phyloP scores from a whole-genome alignment of 2,329 filamentous ascomycete species.

The Colletotrichum sansevieriae region DNA sequence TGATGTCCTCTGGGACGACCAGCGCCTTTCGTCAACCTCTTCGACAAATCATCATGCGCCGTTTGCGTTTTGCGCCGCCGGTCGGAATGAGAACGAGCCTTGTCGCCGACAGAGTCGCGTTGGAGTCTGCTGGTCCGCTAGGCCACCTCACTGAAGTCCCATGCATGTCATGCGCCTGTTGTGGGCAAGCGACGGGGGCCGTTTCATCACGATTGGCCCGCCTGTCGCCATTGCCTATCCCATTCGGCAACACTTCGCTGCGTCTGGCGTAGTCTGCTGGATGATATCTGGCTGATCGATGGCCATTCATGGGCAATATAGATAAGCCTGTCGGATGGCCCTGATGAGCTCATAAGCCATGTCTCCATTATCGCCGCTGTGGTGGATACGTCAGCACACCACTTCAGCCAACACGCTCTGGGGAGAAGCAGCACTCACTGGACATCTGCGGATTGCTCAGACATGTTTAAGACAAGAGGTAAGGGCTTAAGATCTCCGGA shows the following conservation, averaged over 20 bases:
- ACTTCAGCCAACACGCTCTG: neutral
- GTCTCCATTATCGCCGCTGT: conserved; percentile 12
- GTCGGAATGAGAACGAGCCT: no score
- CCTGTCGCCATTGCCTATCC: conserved; percentile 20
- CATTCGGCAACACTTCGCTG: conserved; percentile 2
- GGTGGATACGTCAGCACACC: conserved; percentile 21
- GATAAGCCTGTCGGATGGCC: conserved; percentile 28
- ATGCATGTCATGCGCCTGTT: neutral
- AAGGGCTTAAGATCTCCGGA: neutral
- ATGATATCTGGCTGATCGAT: neutral
- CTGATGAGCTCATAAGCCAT: conserved; percentile 12
- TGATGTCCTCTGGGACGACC: no score
- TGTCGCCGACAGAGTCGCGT: neutral
- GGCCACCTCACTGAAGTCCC: neutral
- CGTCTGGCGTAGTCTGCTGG: conserved; percentile 12
- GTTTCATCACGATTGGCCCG: conserved; percentile 25
- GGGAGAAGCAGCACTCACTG: conserved; percentile 2
- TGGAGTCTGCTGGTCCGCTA: neutral
- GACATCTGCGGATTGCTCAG: conserved; percentile 22
- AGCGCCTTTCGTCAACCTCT: no score
- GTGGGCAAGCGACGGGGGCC: neutral
- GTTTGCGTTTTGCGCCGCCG: no score
- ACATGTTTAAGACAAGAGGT: conserved; percentile 16
- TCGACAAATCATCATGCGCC: no score
- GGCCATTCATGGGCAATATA: conserved; percentile 3